phyloP scores from a whole-genome alignment of 2,329 filamentous ascomycete species.

The Pseudogymnoascus sp. region DNA sequence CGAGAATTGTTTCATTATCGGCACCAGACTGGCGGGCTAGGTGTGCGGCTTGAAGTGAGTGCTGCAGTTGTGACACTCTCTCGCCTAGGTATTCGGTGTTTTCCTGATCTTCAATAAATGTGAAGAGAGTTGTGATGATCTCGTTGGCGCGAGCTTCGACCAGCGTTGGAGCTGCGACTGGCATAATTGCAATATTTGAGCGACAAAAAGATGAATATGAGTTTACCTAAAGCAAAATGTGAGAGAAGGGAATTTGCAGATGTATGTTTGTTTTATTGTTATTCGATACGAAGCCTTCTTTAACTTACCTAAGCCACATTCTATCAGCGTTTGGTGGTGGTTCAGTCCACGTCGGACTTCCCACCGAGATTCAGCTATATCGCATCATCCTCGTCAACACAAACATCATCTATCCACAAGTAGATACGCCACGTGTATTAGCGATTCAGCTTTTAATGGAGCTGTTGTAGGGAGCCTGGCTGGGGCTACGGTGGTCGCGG shows the following conservation, averaged over 20 bases:
- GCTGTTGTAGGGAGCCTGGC: not conserved
- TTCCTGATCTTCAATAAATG: slow-evolving; percentile 10
- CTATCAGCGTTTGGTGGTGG: not conserved
- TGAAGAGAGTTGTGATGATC: slow-evolving; percentile 11
- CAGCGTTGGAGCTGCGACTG: not conserved
- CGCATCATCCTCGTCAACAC: not conserved
- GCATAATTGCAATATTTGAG: not conserved
- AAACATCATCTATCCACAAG: not conserved
- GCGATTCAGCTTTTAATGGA: not conserved
- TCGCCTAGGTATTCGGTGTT: slow-evolving; percentile 11
- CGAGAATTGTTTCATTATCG: slow-evolving; percentile 12
- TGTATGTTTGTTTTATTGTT: not conserved
- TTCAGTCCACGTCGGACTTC: not conserved
- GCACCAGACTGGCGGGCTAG: not conserved
- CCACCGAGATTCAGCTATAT: not conserved
- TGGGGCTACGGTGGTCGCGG: not conserved
- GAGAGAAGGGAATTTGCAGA: not conserved
- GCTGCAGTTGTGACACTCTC: slow-evolving; percentile 10
- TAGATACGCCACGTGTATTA: not conserved
- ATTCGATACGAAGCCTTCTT: not conserved
- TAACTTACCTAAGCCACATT: not conserved
- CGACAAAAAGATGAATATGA: not conserved
- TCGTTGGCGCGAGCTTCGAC: slow-evolving; percentile 9
- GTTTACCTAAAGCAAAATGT: not conserved
- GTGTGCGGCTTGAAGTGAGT: slow-evolving; percentile 11